A percentile compares a stretch with the other conserved stretches of the same genome.
phyloP scores from a whole-genome alignment of 768 basidiomycete species.

The Kwoniella dendrophila region DNA sequence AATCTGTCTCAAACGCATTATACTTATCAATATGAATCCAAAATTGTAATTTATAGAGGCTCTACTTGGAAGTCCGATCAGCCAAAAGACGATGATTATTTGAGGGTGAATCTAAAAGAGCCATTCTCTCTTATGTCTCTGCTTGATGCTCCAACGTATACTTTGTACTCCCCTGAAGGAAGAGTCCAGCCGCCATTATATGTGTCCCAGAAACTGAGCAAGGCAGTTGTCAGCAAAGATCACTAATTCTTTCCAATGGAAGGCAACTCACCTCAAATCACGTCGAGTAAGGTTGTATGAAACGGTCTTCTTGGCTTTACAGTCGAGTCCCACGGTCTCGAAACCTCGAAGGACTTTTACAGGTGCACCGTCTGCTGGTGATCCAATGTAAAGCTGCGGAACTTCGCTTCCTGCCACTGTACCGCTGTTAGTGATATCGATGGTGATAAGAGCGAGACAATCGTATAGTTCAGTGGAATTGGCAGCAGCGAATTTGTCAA shows the following conservation, averaged over 20 bases:
- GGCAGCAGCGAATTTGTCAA: neutral
- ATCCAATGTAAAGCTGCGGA: conserved; percentile 13
- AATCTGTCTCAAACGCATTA: too few species aligned
- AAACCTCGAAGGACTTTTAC: conserved; percentile 14
- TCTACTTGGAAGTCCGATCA: too few species aligned
- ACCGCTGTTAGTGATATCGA: conserved; percentile 10
- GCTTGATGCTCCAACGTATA: conserved; percentile 14
- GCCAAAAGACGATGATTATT: too few species aligned
- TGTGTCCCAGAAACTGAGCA: conserved; percentile 3
- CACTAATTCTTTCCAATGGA: neutral
- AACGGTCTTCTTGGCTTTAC: conserved; percentile 5
- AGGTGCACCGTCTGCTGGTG: conserved; percentile 13
- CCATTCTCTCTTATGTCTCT: conserved; percentile 12
- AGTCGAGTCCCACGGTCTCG: conserved; percentile 4
- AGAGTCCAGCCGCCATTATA: conserved; percentile 10
- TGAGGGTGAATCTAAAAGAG: neutral
- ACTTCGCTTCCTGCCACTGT: conserved; percentile 6
- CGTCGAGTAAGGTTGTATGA: conserved; percentile 10
- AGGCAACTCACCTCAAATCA: conserved; percentile 12
- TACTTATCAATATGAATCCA: too few species aligned
- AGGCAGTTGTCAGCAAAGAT: neutral
- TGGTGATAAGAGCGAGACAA: conserved; percentile 6
- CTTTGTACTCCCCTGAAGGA: conserved; percentile 8
- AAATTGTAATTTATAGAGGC: too few species aligned
- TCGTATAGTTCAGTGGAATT: conserved; percentile 6